Base-by-base conservation (phyloP, 208 protist genomes). In the Blastocrithidia nonstop region DNA sequence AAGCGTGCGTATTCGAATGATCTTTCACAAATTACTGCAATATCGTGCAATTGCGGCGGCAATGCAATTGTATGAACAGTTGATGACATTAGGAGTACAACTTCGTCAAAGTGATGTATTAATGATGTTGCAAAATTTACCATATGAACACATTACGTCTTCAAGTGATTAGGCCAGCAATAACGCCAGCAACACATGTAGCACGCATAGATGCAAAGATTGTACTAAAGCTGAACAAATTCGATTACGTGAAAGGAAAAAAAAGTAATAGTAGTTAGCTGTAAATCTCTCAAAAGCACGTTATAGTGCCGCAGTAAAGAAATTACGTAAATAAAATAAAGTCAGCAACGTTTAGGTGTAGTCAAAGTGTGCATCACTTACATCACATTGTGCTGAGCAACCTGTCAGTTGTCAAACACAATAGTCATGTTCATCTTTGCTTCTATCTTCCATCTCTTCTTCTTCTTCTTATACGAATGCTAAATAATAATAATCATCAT, bases 1-100 rank as follows among this genome's bases (percentile, higher is more conserved):
- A 11, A 50, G 62, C 5, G 50, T 83, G 52, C 66, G 69, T 20
- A 67, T 79, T 5, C 66, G 81, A 22, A 84, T 69, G 53, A 64
- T 76, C 27, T 51, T 90, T 0, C 81, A 90, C 40, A 57, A 54
- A 9, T 67, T 90, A 9, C 69, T 90, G 38, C 71, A 63, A 27
- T 50, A 52, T 37, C 57, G 68, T 13, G 81, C 81, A 4, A 64
- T 82, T 1, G 66, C 51, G 1, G 75, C 81, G 0, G 75, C 81
- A 1, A 54, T 73, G 42, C 46, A 47, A 33, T 64, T 86, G 21
- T 90, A 90, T 44, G 46, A 86, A 41, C 70, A 73, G 1, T 58
- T 86, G 1, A 63, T 79, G 41, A 50, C 62, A 11, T 38, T 90
- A 4, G 81, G 81, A 4, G 62, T 90, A 7, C 71, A 82, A 39